Percentiles rank a stretch among this genome's conserved stretches.
Conservation (phyloP, 768 basidiomycete genomes). For the Trametes cingulata region DNA sequence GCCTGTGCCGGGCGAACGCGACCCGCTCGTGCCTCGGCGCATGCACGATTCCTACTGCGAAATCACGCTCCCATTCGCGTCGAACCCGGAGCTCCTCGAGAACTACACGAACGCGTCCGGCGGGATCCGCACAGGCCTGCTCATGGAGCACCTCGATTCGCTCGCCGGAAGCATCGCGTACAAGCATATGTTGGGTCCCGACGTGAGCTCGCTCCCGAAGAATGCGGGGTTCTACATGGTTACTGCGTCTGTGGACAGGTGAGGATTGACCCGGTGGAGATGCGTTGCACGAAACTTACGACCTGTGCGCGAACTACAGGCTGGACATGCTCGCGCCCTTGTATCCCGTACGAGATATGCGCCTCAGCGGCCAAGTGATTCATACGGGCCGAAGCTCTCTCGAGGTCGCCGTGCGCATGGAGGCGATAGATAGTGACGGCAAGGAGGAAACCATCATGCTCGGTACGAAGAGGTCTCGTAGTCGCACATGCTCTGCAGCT, state of each 20-base stretch:
- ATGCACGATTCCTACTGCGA: slow-evolving; percentile 79
- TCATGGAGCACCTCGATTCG: slow-evolving; percentile 82
- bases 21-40: slow-evolving; percentile 42
- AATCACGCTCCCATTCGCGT: slow-evolving; percentile 62
- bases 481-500: not conserved
- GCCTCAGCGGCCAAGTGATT: slow-evolving; percentile 79
- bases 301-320: slow-evolving; percentile 36
- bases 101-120: slow-evolving; percentile 72
- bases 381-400: slow-evolving; percentile 76
- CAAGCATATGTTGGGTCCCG: slow-evolving; percentile 75
- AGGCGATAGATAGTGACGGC: slow-evolving; percentile 51
- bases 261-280: not conserved
- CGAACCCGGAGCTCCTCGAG: slow-evolving; percentile 58
- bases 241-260: slow-evolving; percentile 82
- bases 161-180: slow-evolving; percentile 85
- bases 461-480: slow-evolving; percentile 40
- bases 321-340: slow-evolving; percentile 68
- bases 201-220: slow-evolving; percentile 53
- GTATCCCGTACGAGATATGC: slow-evolving; percentile 62
- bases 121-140: slow-evolving; percentile 68
- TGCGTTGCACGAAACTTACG: not conserved
- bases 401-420: slow-evolving; percentile 88
- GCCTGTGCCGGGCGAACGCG: slow-evolving; percentile 15
- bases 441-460: slow-evolving; percentile 65
- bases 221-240: slow-evolving; percentile 79